Evolutionary conservation across 306 rosid species (phyloP).

Genomic region (Cicer pinnatifidum): DNA sequence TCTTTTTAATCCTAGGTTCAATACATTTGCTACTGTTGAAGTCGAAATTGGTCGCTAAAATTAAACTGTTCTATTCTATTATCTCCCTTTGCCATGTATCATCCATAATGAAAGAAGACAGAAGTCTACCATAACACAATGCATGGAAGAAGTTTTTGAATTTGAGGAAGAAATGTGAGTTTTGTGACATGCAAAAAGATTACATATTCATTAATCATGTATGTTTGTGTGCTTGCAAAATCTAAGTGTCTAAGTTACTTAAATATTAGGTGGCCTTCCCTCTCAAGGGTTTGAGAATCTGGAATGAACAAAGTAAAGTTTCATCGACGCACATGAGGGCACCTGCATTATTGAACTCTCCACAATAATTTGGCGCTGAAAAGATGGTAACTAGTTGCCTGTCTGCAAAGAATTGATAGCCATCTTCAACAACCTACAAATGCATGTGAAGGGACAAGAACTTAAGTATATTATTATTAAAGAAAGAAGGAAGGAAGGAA

Average conservation of each 20-base stretch:
- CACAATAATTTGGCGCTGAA: constrained; percentile 94
- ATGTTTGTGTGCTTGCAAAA: constrained; percentile 12
- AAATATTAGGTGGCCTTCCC: constrained; percentile 34
- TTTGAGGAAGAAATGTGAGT: not conserved
- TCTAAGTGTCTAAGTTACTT: not conserved
- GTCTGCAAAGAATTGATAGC: constrained; percentile 90
- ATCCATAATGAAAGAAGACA: not conserved
- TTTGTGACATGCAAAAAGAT: not conserved
- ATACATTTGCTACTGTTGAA: not conserved
- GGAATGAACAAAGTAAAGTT: constrained; percentile 87
- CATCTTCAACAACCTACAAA: constrained; percentile 86
- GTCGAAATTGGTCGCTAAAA: not conserved
- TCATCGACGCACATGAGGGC: constrained; percentile 82
- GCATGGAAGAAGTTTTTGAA: not conserved
- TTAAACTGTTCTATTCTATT: not conserved
- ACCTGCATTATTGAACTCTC: constrained; percentile 94
- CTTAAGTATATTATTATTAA: no score
- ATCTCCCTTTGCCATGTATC: not conserved
- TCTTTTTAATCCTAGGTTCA: not conserved
- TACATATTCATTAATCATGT: not conserved
- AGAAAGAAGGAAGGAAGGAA: no score
- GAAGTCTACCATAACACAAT: constrained; percentile 5
- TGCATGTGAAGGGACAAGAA: no score
- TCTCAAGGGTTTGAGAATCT: constrained; percentile 76
- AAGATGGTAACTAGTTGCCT: constrained; percentile 85